Conservation (phyloP, 1,139 yeast species). For the Saccharomycopsis crataegensis region DNA sequence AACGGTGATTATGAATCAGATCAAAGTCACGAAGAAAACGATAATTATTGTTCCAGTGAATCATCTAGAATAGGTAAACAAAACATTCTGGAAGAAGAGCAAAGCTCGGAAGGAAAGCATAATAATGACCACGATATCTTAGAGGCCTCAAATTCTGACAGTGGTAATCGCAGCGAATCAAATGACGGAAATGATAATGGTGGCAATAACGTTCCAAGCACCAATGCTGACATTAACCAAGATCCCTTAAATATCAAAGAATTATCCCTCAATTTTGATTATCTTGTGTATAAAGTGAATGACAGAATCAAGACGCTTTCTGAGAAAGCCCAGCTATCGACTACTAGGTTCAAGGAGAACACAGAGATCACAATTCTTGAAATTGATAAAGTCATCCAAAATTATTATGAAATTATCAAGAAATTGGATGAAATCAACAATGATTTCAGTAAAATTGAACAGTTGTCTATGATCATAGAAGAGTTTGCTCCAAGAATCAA, state of each 20-base stretch:
- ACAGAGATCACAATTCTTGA: conserved; percentile 31
- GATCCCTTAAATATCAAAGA: conserved; percentile 60
- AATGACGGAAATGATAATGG: neutral
- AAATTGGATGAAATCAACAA: conserved; percentile 51
- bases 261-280: conserved; percentile 55
- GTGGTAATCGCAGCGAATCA: no score
- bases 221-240: conserved; percentile 17
- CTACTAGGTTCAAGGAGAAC: conserved; percentile 26
- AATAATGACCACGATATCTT: neutral
- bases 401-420: conserved; percentile 36
- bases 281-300: conserved; percentile 50
- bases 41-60: no score
- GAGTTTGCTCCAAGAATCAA: conserved; percentile 34
- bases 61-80: neutral
- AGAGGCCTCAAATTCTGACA: neutral
- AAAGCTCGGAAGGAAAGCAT: neutral
- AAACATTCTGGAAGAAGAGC: neutral
- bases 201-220: conserved; percentile 26
- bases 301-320: conserved; percentile 41
- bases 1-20: neutral
- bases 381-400: conserved; percentile 38
- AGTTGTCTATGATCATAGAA: conserved; percentile 42
- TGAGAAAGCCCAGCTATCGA: conserved; percentile 31
- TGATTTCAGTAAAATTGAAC: conserved; percentile 64
- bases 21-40: no score